Percentiles rank a stretch among this genome's conserved stretches.
Conservation (phyloP, 1,139 yeast genomes). For the Kazachstania sp. region DNA sequence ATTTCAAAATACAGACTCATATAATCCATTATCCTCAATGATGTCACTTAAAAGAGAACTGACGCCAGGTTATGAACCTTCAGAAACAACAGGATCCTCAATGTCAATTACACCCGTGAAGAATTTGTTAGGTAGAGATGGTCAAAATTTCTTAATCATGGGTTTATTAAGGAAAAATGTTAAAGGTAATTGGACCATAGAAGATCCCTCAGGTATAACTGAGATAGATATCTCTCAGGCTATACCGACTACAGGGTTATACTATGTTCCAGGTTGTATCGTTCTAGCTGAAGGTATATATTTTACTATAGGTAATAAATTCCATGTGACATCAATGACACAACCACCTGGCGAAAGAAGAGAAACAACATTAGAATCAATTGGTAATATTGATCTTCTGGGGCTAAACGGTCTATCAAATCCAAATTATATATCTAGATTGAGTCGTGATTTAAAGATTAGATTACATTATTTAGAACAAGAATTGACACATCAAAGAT, state of each 20-base stretch:
- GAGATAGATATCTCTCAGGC: conserved; percentile 62
- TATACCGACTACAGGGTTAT: conserved; percentile 56
- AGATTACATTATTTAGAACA: conserved; percentile 51
- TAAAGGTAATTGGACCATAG: conserved; percentile 64
- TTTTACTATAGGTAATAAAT: conserved; percentile 55
- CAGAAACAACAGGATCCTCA: conserved; percentile 16
- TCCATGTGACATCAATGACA: conserved; percentile 67
- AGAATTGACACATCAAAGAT: conserved; percentile 44
- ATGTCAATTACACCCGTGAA: conserved; percentile 68
- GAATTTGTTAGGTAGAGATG: conserved; percentile 78
- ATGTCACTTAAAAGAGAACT: conserved; percentile 20
- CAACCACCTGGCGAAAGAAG: conserved; percentile 88
- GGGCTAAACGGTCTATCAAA: conserved; percentile 43
- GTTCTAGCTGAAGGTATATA: conserved; percentile 74
- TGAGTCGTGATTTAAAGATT: conserved; percentile 51
- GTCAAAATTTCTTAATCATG: conserved; percentile 62
- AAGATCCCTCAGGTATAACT: conserved; percentile 75
- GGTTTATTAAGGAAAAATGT: conserved; percentile 63
- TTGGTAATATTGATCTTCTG: conserved; percentile 72
- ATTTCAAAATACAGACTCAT: conserved; percentile 37
- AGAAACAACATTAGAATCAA: conserved; percentile 53
- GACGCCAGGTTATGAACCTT: conserved; percentile 5
- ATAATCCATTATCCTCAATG: conserved; percentile 31
- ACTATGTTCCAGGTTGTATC: conserved; percentile 71
- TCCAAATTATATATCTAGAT: conserved; percentile 40